Evolutionary conservation across 2,329 filamentous ascomycete species (phyloP).

Genomic region (Colletotrichum higginsianum): DNA sequence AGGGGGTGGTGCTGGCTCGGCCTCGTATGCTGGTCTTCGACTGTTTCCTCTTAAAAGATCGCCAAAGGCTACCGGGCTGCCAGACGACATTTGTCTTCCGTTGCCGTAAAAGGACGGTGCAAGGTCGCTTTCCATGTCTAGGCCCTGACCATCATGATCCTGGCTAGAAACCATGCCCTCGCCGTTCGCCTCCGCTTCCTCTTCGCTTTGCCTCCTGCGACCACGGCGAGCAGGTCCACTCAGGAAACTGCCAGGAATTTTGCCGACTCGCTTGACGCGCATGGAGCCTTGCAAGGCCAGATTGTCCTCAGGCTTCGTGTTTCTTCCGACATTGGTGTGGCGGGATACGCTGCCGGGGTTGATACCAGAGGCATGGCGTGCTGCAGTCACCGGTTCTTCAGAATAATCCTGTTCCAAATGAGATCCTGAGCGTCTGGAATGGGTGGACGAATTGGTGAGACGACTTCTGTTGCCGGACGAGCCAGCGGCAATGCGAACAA

Average conservation of each 20-base stretch:
- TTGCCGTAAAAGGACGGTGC: conserved; percentile 62
- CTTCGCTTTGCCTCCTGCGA: conserved; percentile 76
- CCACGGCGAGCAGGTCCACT: conserved; percentile 86
- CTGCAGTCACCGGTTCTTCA: conserved; percentile 66
- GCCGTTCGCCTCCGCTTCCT: conserved; percentile 67
- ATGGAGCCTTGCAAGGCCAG: conserved; percentile 79
- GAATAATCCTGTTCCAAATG: conserved; percentile 63
- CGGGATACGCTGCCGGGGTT: conserved; percentile 69
- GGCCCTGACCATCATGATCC: conserved; percentile 59
- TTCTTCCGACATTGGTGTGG: conserved; percentile 64
- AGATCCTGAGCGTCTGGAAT: conserved; percentile 55
- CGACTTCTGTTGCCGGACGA: conserved; percentile 64
- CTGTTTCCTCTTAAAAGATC: conserved; percentile 59
- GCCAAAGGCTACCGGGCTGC: conserved; percentile 70
- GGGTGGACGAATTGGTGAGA: conserved; percentile 52
- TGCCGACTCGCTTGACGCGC: conserved; percentile 82
- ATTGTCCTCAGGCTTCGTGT: conserved; percentile 71
- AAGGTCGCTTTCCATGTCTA: conserved; percentile 56
- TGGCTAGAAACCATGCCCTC: conserved; percentile 60
- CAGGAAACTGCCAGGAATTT: conserved; percentile 82
- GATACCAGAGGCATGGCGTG: conserved; percentile 61
- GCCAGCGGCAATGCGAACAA: conserved; percentile 69
- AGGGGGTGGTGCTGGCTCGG: conserved; percentile 53
- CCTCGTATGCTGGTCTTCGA: conserved; percentile 56
- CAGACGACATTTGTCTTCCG: conserved; percentile 67